phyloP scores from a whole-genome alignment of 805 yeast genomes.

The Saccharomycopsis synnaedendra region DNA sequence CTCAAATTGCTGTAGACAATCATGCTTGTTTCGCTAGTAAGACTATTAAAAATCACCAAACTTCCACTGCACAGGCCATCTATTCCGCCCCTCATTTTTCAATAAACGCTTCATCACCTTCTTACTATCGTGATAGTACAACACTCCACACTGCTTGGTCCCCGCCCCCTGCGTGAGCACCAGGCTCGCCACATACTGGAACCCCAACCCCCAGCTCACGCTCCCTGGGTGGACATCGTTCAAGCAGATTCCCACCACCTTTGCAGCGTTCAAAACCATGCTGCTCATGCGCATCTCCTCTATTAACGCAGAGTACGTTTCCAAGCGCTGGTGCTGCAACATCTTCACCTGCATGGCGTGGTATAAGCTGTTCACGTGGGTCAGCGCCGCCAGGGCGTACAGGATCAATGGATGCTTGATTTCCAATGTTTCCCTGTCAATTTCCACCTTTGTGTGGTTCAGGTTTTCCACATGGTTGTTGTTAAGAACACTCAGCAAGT shows the following conservation, averaged over 20 bases:
- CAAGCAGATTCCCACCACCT: slow-evolving; percentile 8
- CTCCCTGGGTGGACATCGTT: slow-evolving; percentile 2
- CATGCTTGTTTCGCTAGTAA: too few species aligned
- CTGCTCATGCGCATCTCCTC: slow-evolving; percentile 1
- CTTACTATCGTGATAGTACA: slow-evolving; percentile 10
- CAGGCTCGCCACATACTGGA: slow-evolving; percentile 9
- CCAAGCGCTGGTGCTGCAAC: not conserved
- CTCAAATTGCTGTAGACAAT: too few species aligned
- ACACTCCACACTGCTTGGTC: not conserved
- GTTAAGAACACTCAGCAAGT: slow-evolving; percentile 3
- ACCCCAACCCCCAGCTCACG: slow-evolving; percentile 4
- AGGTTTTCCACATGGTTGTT: slow-evolving; percentile 5
- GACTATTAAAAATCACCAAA: slow-evolving; percentile 11
- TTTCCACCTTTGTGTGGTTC: slow-evolving; percentile 2
- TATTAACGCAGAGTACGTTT: not conserved
- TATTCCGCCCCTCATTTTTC: slow-evolving; percentile 3
- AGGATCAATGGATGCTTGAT: slow-evolving; percentile 9
- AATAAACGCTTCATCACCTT: slow-evolving; percentile 8
- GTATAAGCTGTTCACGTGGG: slow-evolving; percentile 6
- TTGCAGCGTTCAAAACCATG: slow-evolving; percentile 7
- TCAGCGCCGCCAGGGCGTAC: not conserved
- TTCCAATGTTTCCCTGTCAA: not conserved
- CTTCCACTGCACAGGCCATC: slow-evolving; percentile 16
- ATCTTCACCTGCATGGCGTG: slow-evolving; percentile 3
- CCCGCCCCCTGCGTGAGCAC: slow-evolving; percentile 8